Base-by-base conservation (phyloP, 2,329 filamentous ascomycete genomes). In the Elsinoe australis region DNA sequence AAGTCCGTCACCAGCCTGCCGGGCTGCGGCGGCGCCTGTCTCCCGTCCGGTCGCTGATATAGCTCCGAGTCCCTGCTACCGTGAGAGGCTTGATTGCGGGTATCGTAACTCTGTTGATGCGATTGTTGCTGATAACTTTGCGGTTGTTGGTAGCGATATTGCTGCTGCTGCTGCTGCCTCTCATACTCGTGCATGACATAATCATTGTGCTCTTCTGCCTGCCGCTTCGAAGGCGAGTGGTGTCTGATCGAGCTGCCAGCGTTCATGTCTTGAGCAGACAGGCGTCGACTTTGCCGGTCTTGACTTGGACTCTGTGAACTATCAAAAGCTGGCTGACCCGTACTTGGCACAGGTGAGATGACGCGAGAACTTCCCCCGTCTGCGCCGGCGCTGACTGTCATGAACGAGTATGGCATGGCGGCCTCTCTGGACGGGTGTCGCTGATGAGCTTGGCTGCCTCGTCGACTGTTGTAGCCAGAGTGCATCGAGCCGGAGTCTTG, bases 1-100 rank as follows among this genome's bases (percentile, higher is more conserved):
- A 44, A 44, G 7, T 44, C 39, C 15, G 39, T 44, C 39, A 44
- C 22, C 24, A 44, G 39, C 17, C 26, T 44, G 9, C 39, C 39
- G 5, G 39, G 39, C 39, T 44, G 39, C 3, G 26, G 39, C 3
- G 39, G 39, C 22, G 39, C 26, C 2, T 24, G 21, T 21, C 39
- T 44, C 6, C 26, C 39, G 3, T 31, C 12, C 15, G 39, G 39
- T 3, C 39, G 39, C 12, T 14, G 6, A 15, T 44, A 44, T 5
- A 44, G 39, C 14, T 44, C 39, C 3, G 39, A 44, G 17, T 44
- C 39, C 17, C 39, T 31, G 26, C 39, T 44, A 17, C 39, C 21
- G 39, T 10, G 17, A n/a, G 39, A 44, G 14, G 39, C 24, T n/a
- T 29, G 26, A 7, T 29, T 6, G 12, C 26, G n/a, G n/a, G n/a